Conservation (phyloP, 176 grass and related monocot species). For the Carex parvula region DNA sequence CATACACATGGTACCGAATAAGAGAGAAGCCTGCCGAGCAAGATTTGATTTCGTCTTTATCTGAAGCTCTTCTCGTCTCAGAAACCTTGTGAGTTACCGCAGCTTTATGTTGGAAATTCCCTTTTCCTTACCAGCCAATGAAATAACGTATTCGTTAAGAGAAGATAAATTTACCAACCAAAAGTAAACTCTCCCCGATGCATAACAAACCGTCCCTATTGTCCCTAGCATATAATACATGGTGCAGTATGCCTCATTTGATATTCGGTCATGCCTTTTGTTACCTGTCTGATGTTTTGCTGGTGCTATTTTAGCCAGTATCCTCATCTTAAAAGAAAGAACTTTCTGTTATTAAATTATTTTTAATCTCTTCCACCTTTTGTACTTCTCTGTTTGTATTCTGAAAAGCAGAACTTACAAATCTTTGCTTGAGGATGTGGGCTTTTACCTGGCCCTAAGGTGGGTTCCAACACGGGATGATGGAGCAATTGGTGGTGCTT, state of each 20-base stretch:
- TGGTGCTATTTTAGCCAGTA: not conserved
- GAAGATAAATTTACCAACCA: not conserved
- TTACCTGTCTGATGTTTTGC: not conserved
- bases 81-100: constrained; percentile 56
- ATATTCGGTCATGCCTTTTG: not conserved
- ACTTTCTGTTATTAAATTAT: not conserved
- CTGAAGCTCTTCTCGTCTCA: constrained; percentile 48
- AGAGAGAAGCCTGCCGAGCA: constrained; percentile 50
- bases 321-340: not conserved
- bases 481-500: constrained; percentile 61
- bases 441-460: constrained; percentile 59
- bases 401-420: constrained; percentile 63
- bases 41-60: constrained; percentile 43
- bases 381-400: constrained; percentile 32
- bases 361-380: not conserved
- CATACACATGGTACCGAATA: constrained; percentile 75
- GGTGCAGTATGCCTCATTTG: not conserved
- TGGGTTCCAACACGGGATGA: constrained; percentile 89
- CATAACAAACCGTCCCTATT: not conserved
- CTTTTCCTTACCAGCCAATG: not conserved
- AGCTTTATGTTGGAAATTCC: constrained; percentile 25
- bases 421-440: constrained; percentile 71
- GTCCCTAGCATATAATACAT: not conserved
- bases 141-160: not conserved
- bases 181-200: not conserved